These are phyloP conservation scores for Pichiaceae sp. DNA, from an alignment of 1,139 yeast species.

Conservation along the genomic window DNA sequence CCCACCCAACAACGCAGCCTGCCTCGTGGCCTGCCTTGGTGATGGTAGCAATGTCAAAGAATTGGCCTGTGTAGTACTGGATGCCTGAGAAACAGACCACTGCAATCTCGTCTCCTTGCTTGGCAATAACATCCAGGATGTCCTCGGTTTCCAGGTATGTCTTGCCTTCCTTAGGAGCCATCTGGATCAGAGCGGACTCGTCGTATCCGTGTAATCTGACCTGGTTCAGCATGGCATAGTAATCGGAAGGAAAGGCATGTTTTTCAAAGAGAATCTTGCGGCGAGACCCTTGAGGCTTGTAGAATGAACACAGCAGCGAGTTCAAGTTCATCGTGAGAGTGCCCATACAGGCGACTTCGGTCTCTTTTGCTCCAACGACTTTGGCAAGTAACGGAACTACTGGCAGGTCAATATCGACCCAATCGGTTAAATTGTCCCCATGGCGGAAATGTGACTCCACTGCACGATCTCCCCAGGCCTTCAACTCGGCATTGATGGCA, in stretches of 20 bases:
- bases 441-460: conserved; percentile 83
- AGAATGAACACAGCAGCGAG: conserved; percentile 64
- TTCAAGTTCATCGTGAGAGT: conserved; percentile 76
- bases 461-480: conserved; percentile 74
- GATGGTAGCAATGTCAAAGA: conserved; percentile 62
- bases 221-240: conserved; percentile 74
- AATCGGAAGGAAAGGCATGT: conserved; percentile 88
- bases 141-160: conserved; percentile 54
- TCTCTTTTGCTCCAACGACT: conserved; percentile 62
- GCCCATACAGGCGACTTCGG: conserved; percentile 84
- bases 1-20: conserved; percentile 82
- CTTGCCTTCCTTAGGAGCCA: conserved; percentile 50
- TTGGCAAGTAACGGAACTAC: conserved; percentile 60
- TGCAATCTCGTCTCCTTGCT: conserved; percentile 56
- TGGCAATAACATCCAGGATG: conserved; percentile 48
- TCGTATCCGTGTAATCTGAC: conserved; percentile 54
- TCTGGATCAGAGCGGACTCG: conserved; percentile 54
- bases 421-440: conserved; percentile 37
- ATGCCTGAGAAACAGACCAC: conserved; percentile 78
- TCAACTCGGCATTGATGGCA: conserved; percentile 58
- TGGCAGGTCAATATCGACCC: conserved; percentile 84
- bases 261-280: conserved; percentile 76
- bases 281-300: conserved; percentile 45
- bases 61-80: conserved; percentile 89
- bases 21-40: conserved; percentile 48